phyloP scores from a whole-genome alignment of 2,329 filamentous ascomycete species.

The Clonostachys rhizophaga region DNA sequence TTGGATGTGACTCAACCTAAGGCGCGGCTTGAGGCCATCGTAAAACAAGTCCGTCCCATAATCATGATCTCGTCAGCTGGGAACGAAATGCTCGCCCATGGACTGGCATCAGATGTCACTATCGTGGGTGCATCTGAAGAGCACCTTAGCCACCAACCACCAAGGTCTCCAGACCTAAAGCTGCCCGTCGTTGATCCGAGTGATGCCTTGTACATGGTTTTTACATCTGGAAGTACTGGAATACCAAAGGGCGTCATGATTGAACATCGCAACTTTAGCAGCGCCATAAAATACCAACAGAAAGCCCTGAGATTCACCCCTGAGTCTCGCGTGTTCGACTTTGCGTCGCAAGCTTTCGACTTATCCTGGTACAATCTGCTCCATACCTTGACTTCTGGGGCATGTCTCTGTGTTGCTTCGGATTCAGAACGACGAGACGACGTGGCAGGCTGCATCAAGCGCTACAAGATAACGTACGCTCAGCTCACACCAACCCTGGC shows the following conservation, averaged over 20 bases:
- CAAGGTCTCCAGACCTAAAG: too few species aligned
- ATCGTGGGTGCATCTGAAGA: too few species aligned
- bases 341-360: constrained; percentile 7
- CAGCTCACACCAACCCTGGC: constrained; percentile 9
- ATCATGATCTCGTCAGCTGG: constrained; percentile 23
- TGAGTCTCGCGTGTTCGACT: background rate
- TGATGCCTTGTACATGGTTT: too few species aligned
- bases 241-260: constrained; percentile 2
- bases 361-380: constrained; percentile 3
- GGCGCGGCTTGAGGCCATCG: background rate
- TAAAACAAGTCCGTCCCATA: constrained; percentile 11
- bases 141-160: too few species aligned
- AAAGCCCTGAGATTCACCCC: constrained; percentile 18
- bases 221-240: too few species aligned
- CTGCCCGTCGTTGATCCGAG: too few species aligned
- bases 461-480: constrained; percentile 4
- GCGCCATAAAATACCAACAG: background rate
- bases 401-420: constrained; percentile 7
- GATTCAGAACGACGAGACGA: constrained; percentile 6
- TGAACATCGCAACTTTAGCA: background rate
- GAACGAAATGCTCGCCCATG: too few species aligned
- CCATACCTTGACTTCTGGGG: constrained; percentile 4
- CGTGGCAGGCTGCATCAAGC: constrained; percentile 5
- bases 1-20: constrained; percentile 6
- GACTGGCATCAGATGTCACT: too few species aligned